Evolutionary conservation across 2,329 filamentous ascomycete species (phyloP).

Genomic region (Penicillium sp.): DNA sequence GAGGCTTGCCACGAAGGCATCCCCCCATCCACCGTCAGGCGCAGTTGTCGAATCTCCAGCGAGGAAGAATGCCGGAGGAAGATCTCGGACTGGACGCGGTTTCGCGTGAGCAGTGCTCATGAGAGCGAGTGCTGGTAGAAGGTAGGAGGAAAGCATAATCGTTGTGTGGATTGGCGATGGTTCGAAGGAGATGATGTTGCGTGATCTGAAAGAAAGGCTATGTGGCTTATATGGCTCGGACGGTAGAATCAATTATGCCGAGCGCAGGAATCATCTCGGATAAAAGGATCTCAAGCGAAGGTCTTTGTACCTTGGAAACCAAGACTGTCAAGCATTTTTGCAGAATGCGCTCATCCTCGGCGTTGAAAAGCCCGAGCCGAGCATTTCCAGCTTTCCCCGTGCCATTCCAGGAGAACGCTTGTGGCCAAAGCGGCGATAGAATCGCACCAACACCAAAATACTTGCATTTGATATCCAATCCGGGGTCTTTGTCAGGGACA

Average conservation of each 20-base stretch:
- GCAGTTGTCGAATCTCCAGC: constrained; percentile 23
- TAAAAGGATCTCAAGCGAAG: not conserved
- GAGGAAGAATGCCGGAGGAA: constrained; percentile 16
- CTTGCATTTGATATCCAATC: not conserved
- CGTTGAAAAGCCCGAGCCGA: not conserved
- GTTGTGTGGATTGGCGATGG: not conserved
- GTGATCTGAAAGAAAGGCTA: not conserved
- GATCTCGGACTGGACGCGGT: not conserved
- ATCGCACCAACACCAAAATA: not conserved
- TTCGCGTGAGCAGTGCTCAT: not conserved
- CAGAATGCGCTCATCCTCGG: not conserved
- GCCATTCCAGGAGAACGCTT: no score
- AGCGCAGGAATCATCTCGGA: not conserved
- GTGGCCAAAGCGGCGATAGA: no score
- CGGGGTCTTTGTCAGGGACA: not conserved
- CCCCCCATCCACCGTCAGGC: constrained; percentile 19
- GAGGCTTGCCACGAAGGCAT: constrained; percentile 15
- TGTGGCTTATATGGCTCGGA: not conserved
- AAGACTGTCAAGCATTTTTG: not conserved
- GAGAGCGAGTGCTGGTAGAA: not conserved
- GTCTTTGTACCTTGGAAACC: not conserved
- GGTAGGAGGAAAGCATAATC: not conserved
- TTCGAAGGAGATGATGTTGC: not conserved
- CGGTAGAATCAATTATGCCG: not conserved
- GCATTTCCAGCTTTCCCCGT: no score